Evolutionary conservation across 2,329 filamentous ascomycete species (phyloP), one percentile per base, ranked within the genome.

Genomic region (Daldinia sp.): DNA sequence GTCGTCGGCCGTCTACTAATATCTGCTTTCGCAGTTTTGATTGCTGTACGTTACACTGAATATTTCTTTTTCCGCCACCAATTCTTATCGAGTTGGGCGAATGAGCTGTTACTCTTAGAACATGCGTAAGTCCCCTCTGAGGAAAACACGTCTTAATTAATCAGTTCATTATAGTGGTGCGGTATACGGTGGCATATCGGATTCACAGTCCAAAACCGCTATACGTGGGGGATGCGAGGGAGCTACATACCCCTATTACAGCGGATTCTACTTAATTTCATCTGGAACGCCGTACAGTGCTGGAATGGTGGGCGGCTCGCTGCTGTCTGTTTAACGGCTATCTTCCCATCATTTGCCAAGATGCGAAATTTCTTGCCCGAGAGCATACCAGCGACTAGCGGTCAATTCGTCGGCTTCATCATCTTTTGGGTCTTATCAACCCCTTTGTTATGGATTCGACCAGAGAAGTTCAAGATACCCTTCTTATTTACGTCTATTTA

Each of bases 171-270:
- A 51, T 26, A 51, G 46, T 84, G 82, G 82, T 81, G 80, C 23
- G 84, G 84, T 12, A 60, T 85, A 4, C 80, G 79, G 42, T 86
- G 83, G 83, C 84, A 86, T 70, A 82, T 86, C 63, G 84, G 84
- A 60, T 83, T 85, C 71, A 85, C 83, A 0, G 77, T 85, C 13
- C 83, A 85, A 72, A 85, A 84, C 68, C 78, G 84, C 5, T 85
- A 79, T 68, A 82, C 81, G 6, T 86, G 84, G 84, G 84, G 84
- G 3, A 73, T 85, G 74, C 78, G 81, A 33, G 84, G 79, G 1
- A 83, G 81, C 51, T 86, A 85, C 59, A 82, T 86, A 35, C 83
- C 84, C 0, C 74, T 85, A 15, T 67, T 82, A 6, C 83, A 85
- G 71, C 80, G 84, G 2, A 80, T 83, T 18, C 55, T 86, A 55